Evolutionary conservation across 345 rosid genomes (phyloP), one percentile per base, ranked within the genome.

Genomic region (Linum usitatissimum): DNA sequence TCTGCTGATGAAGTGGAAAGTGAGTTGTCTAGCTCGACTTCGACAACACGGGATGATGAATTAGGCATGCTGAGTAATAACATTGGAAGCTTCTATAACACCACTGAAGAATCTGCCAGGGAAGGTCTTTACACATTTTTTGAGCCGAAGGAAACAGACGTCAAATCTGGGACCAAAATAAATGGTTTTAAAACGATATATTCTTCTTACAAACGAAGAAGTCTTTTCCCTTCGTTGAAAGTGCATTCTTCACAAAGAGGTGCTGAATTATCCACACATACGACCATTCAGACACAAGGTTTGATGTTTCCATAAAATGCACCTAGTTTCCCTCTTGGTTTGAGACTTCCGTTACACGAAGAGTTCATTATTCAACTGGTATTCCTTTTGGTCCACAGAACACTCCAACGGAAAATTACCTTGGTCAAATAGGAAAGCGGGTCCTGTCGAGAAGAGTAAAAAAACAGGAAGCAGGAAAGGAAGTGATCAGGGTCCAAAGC

Each of bases 61-160:
- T 74, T 73, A 42, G 45, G 57, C 31, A 70, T 64, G 5, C 68
- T 58, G 70, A 62, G 18, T 69, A 76, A 23, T 23, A 23, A 71
- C 51, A 49, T 63, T 45, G 57, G 64, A 51, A 55, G 64, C 57
- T 59, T 9, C 53, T 59, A 69, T 64, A 66, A 68, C 71, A 57
- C 76, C 59, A 55, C 70, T 8, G 60, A 55, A 23, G 87, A 78
- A 77, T 70, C 78, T 51, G 73, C 34, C 18, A 84, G 88, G 71
- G 77, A 85, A 68, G 90, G 81, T 58, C 80, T 86, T 59, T 80
- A 81, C 71, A 77, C 81, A 3, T 87, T 85, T 70, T 80, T 72
- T 66, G 81, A 76, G 66, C 59, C 73, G 34, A 78, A 76, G 60
- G 80, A 73, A 66, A 66, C 71, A 6, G 65, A 59, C 63, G 62